Evolutionary conservation across 2,329 filamentous ascomycete genomes (phyloP), one percentile per base, ranked within the genome.

Genomic region (Arthroderma sp.): DNA sequence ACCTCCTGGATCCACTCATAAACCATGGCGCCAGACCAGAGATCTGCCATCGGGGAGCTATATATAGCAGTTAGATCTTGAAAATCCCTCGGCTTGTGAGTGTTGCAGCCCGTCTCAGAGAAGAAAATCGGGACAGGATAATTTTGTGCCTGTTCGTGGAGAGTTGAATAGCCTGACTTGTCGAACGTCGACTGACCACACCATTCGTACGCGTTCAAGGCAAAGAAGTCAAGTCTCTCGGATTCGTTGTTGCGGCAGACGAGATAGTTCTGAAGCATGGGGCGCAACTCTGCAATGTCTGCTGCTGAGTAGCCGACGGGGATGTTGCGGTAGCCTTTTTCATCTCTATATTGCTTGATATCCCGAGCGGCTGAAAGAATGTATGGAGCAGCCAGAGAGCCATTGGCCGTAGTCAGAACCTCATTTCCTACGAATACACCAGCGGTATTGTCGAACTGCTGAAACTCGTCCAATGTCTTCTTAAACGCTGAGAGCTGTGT

Each of bases 391-490:
- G 82, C 82, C 28, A 65, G 59, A n/a, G 73, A 74, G 48, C 73
- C 70, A 42, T 71, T 66, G 10, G 60, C 61, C 56, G 52, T 57
- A 40, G 54, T 59, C 43, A 94, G 59, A 37, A 91, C 82, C 62
- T 94, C 87, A 58, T 94, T 94, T 51, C 86, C 88, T 48, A 94
- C 74, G 56, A 93, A 89, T 62, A 91, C 83, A 38, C 84, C 86
- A 7, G 86, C 77, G 1, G 83, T 73, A 61, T 94, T 94, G 64
- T 87, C 75, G 60, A 82, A 94, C 40, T 72, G 64, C 38, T 82
- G 75, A 63, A 91, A 89, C 31, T 77, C 73, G 58, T 93, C 86
- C 69, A 91, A 77, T 52, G 88, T 83, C 42, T 72, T 72, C 38
- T 74, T 67, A 63, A 84, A 91, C 29, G 72, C 71, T 45, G 80